Percentiles rank a stretch among this genome's conserved stretches.
These are phyloP conservation scores for Ceratocystis albifundus DNA, from an alignment of 2,329 filamentous ascomycete species.

Conservation along the genomic window DNA sequence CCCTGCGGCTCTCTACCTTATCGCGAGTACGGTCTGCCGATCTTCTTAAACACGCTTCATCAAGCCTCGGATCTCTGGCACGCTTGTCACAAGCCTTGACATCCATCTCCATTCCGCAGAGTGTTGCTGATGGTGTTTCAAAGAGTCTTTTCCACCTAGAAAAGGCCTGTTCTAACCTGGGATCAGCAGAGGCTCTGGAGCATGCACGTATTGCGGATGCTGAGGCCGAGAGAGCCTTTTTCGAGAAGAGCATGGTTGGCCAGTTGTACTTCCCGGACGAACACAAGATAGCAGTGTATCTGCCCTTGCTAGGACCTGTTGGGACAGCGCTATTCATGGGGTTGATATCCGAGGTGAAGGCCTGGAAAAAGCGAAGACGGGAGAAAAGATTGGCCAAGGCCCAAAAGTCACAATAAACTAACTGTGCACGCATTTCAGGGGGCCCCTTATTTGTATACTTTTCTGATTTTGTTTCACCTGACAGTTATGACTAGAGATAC, in stretches of 20 bases:
- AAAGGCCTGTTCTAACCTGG: slow-evolving; percentile 61
- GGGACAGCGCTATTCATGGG: slow-evolving; percentile 82
- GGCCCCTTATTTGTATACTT: not conserved
- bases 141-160: slow-evolving; percentile 68
- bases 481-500: not conserved
- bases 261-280: slow-evolving; percentile 98
- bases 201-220: slow-evolving; percentile 76
- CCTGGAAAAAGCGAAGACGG: slow-evolving; percentile 40
- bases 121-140: slow-evolving; percentile 74
- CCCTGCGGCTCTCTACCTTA: slow-evolving; percentile 72
- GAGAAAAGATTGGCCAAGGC: slow-evolving; percentile 32
- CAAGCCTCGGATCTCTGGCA: slow-evolving; percentile 84
- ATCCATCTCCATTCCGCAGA: slow-evolving; percentile 80
- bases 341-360: slow-evolving; percentile 67
- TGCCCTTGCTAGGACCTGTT: slow-evolving; percentile 80
- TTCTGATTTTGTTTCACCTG: not conserved
- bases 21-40: slow-evolving; percentile 76
- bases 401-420: slow-evolving; percentile 31
- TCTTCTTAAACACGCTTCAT: slow-evolving; percentile 77
- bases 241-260: slow-evolving; percentile 97
- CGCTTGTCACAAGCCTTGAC: slow-evolving; percentile 72
- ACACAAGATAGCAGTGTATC: slow-evolving; percentile 92
- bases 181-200: slow-evolving; percentile 54
- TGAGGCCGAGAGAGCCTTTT: slow-evolving; percentile 88
- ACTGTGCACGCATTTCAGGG: not conserved